Conservation (phyloP, 179 eudicot species). For the Camellia oleifera region DNA sequence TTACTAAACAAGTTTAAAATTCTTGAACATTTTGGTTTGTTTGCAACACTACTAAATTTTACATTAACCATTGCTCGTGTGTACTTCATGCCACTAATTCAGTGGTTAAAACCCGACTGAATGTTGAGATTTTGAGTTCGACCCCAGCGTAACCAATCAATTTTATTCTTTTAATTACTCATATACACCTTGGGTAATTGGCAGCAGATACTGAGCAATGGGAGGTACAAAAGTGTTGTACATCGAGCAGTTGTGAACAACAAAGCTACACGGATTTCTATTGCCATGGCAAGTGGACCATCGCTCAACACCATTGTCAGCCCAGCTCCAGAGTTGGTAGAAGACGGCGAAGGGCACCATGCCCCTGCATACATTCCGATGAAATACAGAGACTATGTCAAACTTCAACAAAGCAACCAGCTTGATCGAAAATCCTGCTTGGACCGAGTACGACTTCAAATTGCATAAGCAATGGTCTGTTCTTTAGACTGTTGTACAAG, state of each 20-base stretch:
- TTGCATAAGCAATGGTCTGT: neutral
- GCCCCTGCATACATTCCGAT: slow-evolving; percentile 27
- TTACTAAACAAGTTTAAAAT: no score
- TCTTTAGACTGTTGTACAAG: no score
- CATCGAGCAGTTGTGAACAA: slow-evolving; percentile 48
- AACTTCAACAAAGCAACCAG: slow-evolving; percentile 27
- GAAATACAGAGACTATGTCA: slow-evolving; percentile 40
- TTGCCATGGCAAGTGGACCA: slow-evolving; percentile 39
- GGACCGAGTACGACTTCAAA: slow-evolving; percentile 26
- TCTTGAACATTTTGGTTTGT: no score
- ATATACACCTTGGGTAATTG: no score
- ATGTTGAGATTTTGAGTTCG: no score
- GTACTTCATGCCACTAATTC: no score
- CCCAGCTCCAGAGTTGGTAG: slow-evolving; percentile 32
- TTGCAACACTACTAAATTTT: no score
- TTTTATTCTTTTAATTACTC: no score
- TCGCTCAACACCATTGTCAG: slow-evolving; percentile 33
- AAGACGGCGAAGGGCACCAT: neutral
- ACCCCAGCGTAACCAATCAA: no score
- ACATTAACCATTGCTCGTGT: no score
- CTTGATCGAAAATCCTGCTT: slow-evolving; percentile 34
- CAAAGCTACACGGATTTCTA: slow-evolving; percentile 27
- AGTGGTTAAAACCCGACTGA: no score
- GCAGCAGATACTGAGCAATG: slow-evolving; percentile 33
- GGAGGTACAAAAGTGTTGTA: slow-evolving; percentile 33